Evolutionary conservation across 176 grass and related monocot genomes (phyloP).

Genomic region (maize (Zea mays)): DNA sequence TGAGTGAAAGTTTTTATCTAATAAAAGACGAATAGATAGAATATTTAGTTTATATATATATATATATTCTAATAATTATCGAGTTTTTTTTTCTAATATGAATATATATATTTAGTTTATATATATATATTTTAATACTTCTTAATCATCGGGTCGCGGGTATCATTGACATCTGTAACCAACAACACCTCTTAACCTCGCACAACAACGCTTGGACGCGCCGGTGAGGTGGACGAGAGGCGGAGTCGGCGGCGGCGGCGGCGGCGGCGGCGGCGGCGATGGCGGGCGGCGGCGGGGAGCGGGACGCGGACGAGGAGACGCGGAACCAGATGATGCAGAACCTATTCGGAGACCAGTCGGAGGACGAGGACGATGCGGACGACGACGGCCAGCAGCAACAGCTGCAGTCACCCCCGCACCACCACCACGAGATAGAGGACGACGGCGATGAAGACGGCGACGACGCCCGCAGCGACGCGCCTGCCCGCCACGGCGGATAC

Average conservation of each 20-base stretch:
- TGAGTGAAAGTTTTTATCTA: too few species aligned
- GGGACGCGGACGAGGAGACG: constrained; percentile 67
- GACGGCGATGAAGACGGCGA: constrained; percentile 40
- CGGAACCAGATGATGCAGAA: constrained; percentile 98
- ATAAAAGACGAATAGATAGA: too few species aligned
- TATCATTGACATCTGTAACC: too few species aligned
- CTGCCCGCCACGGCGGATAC: constrained; percentile 31
- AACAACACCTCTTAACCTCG: background rate
- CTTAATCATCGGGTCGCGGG: too few species aligned
- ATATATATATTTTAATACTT: too few species aligned
- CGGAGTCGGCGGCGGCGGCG: background rate
- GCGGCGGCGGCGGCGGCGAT: constrained; percentile 1
- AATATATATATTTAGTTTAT: too few species aligned
- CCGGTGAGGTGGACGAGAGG: background rate
- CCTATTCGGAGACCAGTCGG: constrained; percentile 92
- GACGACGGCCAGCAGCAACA: constrained; percentile 32
- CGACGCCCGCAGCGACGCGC: constrained; percentile 30
- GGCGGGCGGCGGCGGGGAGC: constrained; percentile 53
- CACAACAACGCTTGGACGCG: background rate
- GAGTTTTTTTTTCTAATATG: too few species aligned
- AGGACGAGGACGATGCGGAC: constrained; percentile 75
- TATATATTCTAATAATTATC: too few species aligned
- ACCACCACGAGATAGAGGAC: constrained; percentile 28
- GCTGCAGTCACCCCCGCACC: constrained; percentile 24
- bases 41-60: too few species aligned